Conservation (phyloP, 805 yeast species). For the Candida broadrunensis region DNA sequence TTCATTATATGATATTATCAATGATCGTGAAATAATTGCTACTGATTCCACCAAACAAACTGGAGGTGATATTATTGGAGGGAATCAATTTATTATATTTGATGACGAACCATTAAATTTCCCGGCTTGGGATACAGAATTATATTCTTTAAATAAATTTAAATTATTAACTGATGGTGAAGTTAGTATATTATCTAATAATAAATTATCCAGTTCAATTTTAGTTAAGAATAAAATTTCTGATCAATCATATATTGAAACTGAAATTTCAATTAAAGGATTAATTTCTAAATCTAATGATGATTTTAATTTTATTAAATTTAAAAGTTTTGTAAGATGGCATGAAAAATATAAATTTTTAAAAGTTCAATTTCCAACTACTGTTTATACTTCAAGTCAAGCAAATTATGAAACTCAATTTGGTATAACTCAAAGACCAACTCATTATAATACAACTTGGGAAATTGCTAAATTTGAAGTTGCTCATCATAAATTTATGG, state of each 20-base stretch:
- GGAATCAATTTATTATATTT: slow-evolving; percentile 76
- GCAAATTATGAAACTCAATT: slow-evolving; percentile 94
- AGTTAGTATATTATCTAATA: slow-evolving; percentile 41
- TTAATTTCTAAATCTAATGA: slow-evolving; percentile 40
- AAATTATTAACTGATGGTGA: slow-evolving; percentile 42
- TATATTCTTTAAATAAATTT: slow-evolving; percentile 76
- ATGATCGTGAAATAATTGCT: slow-evolving; percentile 65
- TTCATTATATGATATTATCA: slow-evolving; percentile 58
- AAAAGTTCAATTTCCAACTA: slow-evolving; percentile 94
- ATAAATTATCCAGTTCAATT: slow-evolving; percentile 62
- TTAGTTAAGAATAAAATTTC: slow-evolving; percentile 62
- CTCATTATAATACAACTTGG: slow-evolving; percentile 94
- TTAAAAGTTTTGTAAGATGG: slow-evolving; percentile 66
- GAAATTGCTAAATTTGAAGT: slow-evolving; percentile 96
- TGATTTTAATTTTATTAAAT: slow-evolving; percentile 29
- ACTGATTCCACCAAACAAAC: slow-evolving; percentile 49
- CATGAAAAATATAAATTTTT: slow-evolving; percentile 82
- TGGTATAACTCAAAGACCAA: slow-evolving; percentile 88
- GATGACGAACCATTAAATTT: slow-evolving; percentile 88
- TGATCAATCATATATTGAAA: slow-evolving; percentile 53
- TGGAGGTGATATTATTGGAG: slow-evolving; percentile 42
- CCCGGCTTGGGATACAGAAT: slow-evolving; percentile 98
- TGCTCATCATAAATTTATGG: slow-evolving; percentile 91
- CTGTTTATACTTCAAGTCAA: slow-evolving; percentile 59
- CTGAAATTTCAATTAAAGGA: slow-evolving; percentile 70